Percentiles rank a stretch among this genome's conserved stretches.
Conservation (phyloP, 257 asterid genomes). For the Forsythia viridissima region DNA sequence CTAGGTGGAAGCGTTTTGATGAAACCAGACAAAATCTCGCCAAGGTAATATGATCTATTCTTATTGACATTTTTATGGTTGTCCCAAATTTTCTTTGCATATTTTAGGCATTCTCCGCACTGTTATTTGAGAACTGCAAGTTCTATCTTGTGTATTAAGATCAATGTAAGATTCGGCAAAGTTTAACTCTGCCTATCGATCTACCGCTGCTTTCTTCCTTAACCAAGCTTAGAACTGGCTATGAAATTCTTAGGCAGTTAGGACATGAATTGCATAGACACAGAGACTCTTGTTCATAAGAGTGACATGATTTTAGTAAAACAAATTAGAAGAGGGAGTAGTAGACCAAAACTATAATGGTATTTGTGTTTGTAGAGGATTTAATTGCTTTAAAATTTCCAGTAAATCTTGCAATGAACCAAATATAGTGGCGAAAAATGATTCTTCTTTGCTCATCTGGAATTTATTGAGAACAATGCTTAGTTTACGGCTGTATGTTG, state of each 20-base stretch:
- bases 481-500: background rate
- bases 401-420: background rate
- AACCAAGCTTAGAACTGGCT: background rate
- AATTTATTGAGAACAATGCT: background rate
- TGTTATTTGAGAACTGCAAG: background rate
- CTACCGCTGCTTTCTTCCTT: background rate
- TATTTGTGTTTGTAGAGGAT: background rate
- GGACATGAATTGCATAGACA: background rate
- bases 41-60: slow-evolving; percentile 45
- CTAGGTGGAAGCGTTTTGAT: slow-evolving; percentile 94
- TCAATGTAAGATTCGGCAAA: background rate
- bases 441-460: background rate
- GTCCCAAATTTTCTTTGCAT: background rate
- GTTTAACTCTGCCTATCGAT: background rate
- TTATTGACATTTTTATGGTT: slow-evolving; percentile 4
- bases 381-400: background rate
- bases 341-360: background rate
- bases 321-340: background rate
- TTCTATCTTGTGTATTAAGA: background rate
- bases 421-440: background rate
- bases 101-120: background rate
- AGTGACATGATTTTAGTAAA: background rate
- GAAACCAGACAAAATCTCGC: slow-evolving; percentile 76
- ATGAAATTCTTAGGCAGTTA: background rate
- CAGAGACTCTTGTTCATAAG: background rate